These are phyloP conservation scores for Podospora australis DNA, from an alignment of 495 filamentous ascomycete genomes.

Conservation along the genomic window DNA sequence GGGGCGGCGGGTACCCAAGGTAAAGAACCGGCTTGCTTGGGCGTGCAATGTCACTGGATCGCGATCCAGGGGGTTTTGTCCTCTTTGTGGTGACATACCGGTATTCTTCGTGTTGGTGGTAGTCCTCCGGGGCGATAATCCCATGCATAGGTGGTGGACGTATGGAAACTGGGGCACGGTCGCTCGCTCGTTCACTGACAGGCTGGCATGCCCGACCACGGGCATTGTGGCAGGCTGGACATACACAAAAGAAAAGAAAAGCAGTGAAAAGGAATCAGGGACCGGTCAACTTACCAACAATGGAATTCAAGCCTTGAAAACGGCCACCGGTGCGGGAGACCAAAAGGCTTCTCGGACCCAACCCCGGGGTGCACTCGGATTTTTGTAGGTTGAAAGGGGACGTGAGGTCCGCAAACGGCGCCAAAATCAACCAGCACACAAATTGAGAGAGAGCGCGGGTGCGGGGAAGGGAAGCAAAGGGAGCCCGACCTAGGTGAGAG, in stretches of 20 bases:
- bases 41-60: conserved; percentile 24
- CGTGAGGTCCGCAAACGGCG: not conserved
- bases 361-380: conserved; percentile 8
- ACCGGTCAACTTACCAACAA: conserved; percentile 2
- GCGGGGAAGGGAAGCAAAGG: not conserved
- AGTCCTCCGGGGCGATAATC: no score
- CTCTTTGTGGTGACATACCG: no score
- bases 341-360: conserved; percentile 5
- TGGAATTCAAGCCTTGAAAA: conserved; percentile 2
- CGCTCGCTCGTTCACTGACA: conserved; percentile 2
- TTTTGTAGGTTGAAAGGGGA: not conserved
- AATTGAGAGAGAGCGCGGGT: not conserved
- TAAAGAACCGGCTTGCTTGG: no score
- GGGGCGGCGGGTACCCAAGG: conserved; percentile 7
- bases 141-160: no score
- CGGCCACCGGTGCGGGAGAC: conserved; percentile 11
- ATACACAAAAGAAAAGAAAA: not conserved
- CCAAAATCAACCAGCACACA: not conserved
- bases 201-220: no score
- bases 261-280: conserved; percentile 6
- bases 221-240: conserved; percentile 1
- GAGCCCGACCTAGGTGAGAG: no score
- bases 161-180: no score
- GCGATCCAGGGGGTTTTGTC: conserved; percentile 11
- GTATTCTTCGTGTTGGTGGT: no score